A percentile compares a stretch with the other conserved stretches of the same genome.
These are phyloP conservation scores for Bruguiera parviflora DNA, from an alignment of 345 rosid genomes.

Conservation along the genomic window DNA sequence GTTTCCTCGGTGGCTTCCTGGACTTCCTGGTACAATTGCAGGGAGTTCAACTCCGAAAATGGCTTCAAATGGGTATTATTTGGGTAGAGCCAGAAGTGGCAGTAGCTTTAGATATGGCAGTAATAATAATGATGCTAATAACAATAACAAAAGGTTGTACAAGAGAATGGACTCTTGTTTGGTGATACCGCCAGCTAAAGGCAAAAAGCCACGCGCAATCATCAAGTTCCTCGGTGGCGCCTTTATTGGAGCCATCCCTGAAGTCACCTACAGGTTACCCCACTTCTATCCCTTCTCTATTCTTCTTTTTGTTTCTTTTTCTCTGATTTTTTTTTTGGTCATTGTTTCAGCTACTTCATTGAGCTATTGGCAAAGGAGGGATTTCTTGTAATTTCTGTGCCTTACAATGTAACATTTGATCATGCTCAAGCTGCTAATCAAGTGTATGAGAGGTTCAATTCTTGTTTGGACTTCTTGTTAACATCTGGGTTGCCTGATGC, in stretches of 20 bases:
- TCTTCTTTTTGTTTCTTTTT: background rate
- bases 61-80: conserved; percentile 38
- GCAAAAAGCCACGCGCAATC: conserved; percentile 59
- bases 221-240: conserved; percentile 88
- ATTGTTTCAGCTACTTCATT: conserved; percentile 49
- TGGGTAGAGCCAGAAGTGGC: conserved; percentile 7
- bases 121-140: background rate
- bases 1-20: background rate
- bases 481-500: conserved; percentile 58
- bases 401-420: conserved; percentile 87
- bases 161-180: conserved; percentile 58
- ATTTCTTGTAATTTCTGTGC: conserved; percentile 69
- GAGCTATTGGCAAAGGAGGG: conserved; percentile 91
- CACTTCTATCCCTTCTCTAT: background rate
- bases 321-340: background rate
- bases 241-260: conserved; percentile 88
- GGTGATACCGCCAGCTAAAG: conserved; percentile 53
- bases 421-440: conserved; percentile 72
- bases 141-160: conserved; percentile 32
- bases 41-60: conserved; percentile 8
- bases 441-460: conserved; percentile 68
- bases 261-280: conserved; percentile 73
- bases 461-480: conserved; percentile 56
- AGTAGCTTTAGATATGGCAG: conserved; percentile 10
- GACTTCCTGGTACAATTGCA: background rate